Conservation (phyloP, 2,329 filamentous ascomycete species). For the Fusarium pseudograminearum region DNA sequence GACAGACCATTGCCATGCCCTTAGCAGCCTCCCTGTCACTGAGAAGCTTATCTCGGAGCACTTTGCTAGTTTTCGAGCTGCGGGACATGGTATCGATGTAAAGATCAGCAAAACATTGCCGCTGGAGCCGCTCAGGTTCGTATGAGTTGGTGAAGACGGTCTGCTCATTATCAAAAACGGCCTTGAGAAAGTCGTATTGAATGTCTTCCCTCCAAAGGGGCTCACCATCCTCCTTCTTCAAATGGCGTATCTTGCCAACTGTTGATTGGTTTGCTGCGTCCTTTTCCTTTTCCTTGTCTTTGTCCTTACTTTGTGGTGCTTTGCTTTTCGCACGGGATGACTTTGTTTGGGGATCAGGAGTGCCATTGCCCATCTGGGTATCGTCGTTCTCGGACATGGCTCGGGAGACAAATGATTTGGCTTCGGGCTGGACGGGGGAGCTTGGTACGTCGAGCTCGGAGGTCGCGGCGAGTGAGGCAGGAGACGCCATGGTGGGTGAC, state of each 20-base stretch:
- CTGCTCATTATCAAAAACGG: slow-evolving; percentile 80
- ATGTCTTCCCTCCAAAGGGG: slow-evolving; percentile 90
- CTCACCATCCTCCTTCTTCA: slow-evolving; percentile 91
- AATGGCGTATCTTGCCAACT: slow-evolving; percentile 80
- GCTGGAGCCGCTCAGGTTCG: slow-evolving; percentile 69
- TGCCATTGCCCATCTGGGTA: slow-evolving; percentile 57
- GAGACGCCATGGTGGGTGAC: slow-evolving; percentile 54
- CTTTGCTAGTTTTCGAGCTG: slow-evolving; percentile 99
- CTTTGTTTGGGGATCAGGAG: slow-evolving; percentile 59
- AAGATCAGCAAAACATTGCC: slow-evolving; percentile 89
- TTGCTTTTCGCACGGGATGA: slow-evolving; percentile 54
- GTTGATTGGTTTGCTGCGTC: slow-evolving; percentile 54
- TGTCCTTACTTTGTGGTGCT: slow-evolving; percentile 48
- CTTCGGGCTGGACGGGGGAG: slow-evolving; percentile 58
- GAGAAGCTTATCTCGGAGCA: slow-evolving; percentile 94
- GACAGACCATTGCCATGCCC: slow-evolving; percentile 99
- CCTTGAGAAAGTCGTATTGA: slow-evolving; percentile 85
- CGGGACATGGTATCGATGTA: slow-evolving; percentile 99
- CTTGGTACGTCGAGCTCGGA: slow-evolving; percentile 62
- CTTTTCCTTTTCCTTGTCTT: slow-evolving; percentile 1
- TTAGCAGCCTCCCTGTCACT: slow-evolving; percentile 92
- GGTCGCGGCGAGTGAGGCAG: slow-evolving; percentile 56
- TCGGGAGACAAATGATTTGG: slow-evolving; percentile 62
- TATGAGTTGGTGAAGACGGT: slow-evolving; percentile 92
- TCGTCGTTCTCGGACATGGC: slow-evolving; percentile 62